phyloP scores from a whole-genome alignment of 73 alveolate species.

The Tetrahymena thermophila region DNA sequence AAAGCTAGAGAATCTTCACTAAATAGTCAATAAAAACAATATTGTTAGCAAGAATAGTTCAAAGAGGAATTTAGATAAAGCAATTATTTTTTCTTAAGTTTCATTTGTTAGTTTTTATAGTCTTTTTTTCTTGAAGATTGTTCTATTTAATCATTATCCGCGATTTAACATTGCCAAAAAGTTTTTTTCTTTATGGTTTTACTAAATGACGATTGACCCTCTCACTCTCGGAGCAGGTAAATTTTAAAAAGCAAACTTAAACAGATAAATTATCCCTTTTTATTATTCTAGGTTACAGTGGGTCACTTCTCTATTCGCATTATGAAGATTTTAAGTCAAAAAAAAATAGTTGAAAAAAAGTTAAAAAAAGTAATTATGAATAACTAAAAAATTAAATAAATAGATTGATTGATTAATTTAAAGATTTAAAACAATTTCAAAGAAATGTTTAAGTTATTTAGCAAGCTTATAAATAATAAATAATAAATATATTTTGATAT shows the following conservation, averaged over 20 bases:
- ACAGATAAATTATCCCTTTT: neutral
- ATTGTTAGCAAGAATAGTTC: neutral
- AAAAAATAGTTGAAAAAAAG: neutral
- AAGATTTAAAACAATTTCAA: too few relatives aligned
- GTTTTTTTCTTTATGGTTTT: neutral
- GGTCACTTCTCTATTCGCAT: neutral
- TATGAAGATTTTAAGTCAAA: neutral
- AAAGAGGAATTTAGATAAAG: neutral
- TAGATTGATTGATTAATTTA: too few relatives aligned
- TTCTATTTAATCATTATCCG: neutral
- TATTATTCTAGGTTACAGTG: neutral
- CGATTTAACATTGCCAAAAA: neutral
- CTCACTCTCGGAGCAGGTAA: neutral
- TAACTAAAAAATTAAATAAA: too few relatives aligned
- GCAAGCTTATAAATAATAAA: too few relatives aligned
- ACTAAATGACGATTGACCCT: neutral
- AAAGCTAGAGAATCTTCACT: neutral
- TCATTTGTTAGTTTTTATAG: neutral
- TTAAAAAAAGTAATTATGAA: too few relatives aligned
- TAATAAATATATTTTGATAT: too few relatives aligned
- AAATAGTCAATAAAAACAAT: neutral
- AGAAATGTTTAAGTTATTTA: neutral
- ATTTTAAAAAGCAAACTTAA: neutral
- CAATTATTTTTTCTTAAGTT: neutral
- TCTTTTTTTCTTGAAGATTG: neutral